Evolutionary conservation across 257 asterid genomes (phyloP).

Genomic region (Cruciata laevipes): DNA sequence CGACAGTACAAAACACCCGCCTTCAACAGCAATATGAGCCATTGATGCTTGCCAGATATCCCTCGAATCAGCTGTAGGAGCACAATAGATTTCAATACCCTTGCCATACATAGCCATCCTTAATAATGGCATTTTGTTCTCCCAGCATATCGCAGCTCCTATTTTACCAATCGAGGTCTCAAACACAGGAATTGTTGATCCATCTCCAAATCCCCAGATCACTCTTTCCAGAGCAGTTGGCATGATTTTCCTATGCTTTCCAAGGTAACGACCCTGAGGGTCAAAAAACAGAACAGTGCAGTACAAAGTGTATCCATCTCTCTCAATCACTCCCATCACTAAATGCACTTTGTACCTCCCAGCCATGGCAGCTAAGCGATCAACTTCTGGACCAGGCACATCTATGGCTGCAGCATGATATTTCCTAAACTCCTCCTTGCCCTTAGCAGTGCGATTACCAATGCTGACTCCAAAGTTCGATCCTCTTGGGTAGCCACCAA

Average conservation of each 20-base stretch:
- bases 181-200: slow-evolving; percentile 88
- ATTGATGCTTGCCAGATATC: slow-evolving; percentile 94
- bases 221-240: slow-evolving; percentile 88
- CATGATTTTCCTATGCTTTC: slow-evolving; percentile 92
- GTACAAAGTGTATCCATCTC: slow-evolving; percentile 88
- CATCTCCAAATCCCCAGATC: slow-evolving; percentile 98
- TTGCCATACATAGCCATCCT: slow-evolving; percentile 94
- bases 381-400: slow-evolving; percentile 97
- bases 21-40: slow-evolving; percentile 95
- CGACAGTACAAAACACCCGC: slow-evolving; percentile 89
- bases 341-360: slow-evolving; percentile 80
- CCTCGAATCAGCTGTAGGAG: slow-evolving; percentile 94
- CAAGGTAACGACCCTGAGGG: slow-evolving; percentile 73
- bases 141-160: slow-evolving; percentile 99
- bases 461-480: slow-evolving; percentile 76
- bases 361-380: slow-evolving; percentile 92
- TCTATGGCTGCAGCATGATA: slow-evolving; percentile 89
- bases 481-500: slow-evolving; percentile 98
- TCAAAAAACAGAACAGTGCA: slow-evolving; percentile 82
- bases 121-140: slow-evolving; percentile 91
- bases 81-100: slow-evolving; percentile 92
- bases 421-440: slow-evolving; percentile 82
- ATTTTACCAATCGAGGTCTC: slow-evolving; percentile 90
- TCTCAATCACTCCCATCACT: slow-evolving; percentile 88
- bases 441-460: slow-evolving; percentile 87